phyloP scores from a whole-genome alignment of 2,329 filamentous ascomycete species.

The Calonectria pauciramosa region DNA sequence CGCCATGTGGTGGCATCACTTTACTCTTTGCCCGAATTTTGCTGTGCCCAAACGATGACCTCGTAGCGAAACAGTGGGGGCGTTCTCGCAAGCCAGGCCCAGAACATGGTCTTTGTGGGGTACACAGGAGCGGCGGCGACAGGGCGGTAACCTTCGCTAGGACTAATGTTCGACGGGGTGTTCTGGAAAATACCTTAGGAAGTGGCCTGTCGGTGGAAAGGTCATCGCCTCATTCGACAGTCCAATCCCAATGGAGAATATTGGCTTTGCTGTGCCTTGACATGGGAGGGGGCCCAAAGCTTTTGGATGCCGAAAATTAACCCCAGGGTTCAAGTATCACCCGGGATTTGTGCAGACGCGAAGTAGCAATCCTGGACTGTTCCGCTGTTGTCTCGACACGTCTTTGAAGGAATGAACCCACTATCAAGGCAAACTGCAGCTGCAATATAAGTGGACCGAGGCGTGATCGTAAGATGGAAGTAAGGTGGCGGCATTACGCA shows the following conservation, averaged over 20 bases:
- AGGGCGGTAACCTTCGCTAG: slow-evolving; percentile 29
- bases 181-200: slow-evolving; percentile 42
- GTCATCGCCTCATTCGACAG: slow-evolving; percentile 32
- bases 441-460: slow-evolving; percentile 26
- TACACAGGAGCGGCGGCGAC: slow-evolving; percentile 20
- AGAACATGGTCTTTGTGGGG: slow-evolving; percentile 23
- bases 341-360: slow-evolving; percentile 10
- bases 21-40: neutral
- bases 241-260: slow-evolving; percentile 22
- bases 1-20: slow-evolving; percentile 37
- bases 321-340: slow-evolving; percentile 13
- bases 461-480: slow-evolving; percentile 38
- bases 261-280: slow-evolving; percentile 14
- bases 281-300: neutral
- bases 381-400: slow-evolving; percentile 19
- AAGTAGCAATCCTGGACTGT: slow-evolving; percentile 25
- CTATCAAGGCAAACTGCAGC: slow-evolving; percentile 28
- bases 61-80: slow-evolving; percentile 37
- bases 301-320: slow-evolving; percentile 14
- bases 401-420: slow-evolving; percentile 28
- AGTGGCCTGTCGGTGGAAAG: slow-evolving; percentile 35
- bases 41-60: neutral
- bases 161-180: slow-evolving; percentile 31
- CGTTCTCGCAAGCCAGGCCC: slow-evolving; percentile 27
- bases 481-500: slow-evolving; percentile 9